phyloP scores from a whole-genome alignment of 371 early-diverging fungal genomes.

The Mortierella sp. region DNA sequence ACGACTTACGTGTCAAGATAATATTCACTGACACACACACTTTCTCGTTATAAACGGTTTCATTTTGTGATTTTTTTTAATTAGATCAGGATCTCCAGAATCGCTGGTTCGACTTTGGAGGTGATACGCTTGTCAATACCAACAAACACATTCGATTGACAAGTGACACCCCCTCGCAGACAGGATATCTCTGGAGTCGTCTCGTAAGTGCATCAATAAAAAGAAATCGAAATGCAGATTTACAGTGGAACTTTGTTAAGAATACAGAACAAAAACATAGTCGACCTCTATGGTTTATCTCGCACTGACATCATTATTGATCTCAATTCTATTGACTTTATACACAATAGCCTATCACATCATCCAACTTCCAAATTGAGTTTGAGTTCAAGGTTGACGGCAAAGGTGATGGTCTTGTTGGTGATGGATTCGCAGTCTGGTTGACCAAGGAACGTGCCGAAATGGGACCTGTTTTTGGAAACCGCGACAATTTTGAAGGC shows the following conservation, averaged over 20 bases:
- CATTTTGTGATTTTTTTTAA: no score
- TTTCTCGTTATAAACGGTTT: not conserved
- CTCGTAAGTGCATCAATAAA: constrained; percentile 59
- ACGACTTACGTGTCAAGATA: no score
- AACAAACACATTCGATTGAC: constrained; percentile 87
- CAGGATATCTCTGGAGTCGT: constrained; percentile 90
- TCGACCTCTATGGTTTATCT: not conserved
- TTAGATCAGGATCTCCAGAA: constrained; percentile 76
- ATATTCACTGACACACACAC: not conserved
- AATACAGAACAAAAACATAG: no score
- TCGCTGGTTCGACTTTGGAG: constrained; percentile 82
- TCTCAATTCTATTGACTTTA: not conserved
- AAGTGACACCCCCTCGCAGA: constrained; percentile 79
- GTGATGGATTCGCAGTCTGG: constrained; percentile 98
- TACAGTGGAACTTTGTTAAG: no score
- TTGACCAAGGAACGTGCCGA: constrained; percentile 72
- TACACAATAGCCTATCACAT: constrained; percentile 70
- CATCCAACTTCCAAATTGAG: constrained; percentile 88
- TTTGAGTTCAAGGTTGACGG: constrained; percentile 93
- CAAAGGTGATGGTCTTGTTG: constrained; percentile 71
- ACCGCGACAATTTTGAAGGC: constrained; percentile 88
- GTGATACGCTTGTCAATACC: constrained; percentile 78
- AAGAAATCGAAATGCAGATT: no score
- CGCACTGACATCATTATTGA: not conserved
- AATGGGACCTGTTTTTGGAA: constrained; percentile 92